Evolutionary conservation across 2,329 filamentous ascomycete species (phyloP), one percentile per base, ranked within the genome.

Genomic region (Moelleriella libera): DNA sequence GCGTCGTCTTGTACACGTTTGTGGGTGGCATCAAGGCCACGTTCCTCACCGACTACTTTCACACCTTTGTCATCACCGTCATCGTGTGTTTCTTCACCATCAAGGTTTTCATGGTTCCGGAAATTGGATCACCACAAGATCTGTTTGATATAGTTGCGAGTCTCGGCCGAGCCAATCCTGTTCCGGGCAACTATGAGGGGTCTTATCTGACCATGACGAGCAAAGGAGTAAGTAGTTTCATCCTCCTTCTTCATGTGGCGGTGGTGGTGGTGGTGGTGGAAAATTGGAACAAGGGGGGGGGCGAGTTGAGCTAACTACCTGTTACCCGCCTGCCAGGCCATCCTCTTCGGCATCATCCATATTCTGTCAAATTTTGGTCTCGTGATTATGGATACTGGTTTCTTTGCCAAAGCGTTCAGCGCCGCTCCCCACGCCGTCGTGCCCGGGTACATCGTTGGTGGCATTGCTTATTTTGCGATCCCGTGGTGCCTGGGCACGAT

Each of bases 11-110:
- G 1, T 68, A 68, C 45, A 68, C 63, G 1, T 65, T 64, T 40
- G 58, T 67, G 3, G 34, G 34, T 8, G 65, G 65, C 12, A 64
- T 68, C 53, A 66, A 66, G 44, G 63, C 65, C 0, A 68, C 64
- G 0, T 67, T 65, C 48, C 52, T 76, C 5, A 75, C 72, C 0
- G 70, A 75, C 49, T 76, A 73, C 51, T 66, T 75, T 30, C 74
- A 78, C 51, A 78, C 74, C 0, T 68, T 75, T 11, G 68, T 71
- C 9, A 75, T 77, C 21, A 64, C 74, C 1, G 68, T 76, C 30
- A 69, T 76, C 28, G 63, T 75, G 46, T 67, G 70, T 60, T 67
- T 70, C 60, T 66, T 74, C 56, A 58, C 64, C 1, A 60, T 69
- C 50, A 67, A 72, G 51, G 67, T 68, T 3, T 72, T 71, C 21